A percentile compares a stretch with the other conserved stretches of the same genome.
These are phyloP conservation scores for Cordyceps militaris DNA, from an alignment of 2,329 filamentous ascomycete species.

Conservation along the genomic window DNA sequence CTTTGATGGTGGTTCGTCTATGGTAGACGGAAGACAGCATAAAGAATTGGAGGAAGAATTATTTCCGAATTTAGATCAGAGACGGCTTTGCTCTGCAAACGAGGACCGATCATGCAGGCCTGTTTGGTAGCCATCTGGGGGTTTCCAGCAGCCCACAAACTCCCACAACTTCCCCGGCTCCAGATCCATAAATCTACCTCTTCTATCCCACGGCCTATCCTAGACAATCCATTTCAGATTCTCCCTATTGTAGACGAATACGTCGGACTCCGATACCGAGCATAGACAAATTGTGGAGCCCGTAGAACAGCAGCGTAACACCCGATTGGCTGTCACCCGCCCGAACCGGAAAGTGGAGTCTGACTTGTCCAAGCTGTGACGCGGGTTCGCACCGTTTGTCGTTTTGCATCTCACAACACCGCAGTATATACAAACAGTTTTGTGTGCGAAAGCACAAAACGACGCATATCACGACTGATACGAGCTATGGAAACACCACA, in stretches of 20 bases:
- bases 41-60: no score
- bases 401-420: background rate
- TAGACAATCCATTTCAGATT: background rate
- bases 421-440: background rate
- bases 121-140: background rate
- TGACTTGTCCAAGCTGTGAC: background rate
- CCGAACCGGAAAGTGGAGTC: conserved; percentile 7
- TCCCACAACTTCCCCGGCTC: background rate
- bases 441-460: background rate
- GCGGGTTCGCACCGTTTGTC: background rate
- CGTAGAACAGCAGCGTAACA: background rate
- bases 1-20: no score
- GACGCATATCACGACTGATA: background rate
- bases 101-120: background rate
- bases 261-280: background rate
- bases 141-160: background rate
- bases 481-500: background rate
- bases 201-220: background rate
- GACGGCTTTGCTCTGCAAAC: no score
- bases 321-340: conserved; percentile 3
- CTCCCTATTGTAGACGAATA: background rate
- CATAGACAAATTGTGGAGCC: conserved; percentile 12
- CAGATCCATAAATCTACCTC: background rate
- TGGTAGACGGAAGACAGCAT: no score
- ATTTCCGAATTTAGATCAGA: no score